Evolutionary conservation across 129 eudicot species (phyloP).

Genomic region (Smallanthus sonchifolius): DNA sequence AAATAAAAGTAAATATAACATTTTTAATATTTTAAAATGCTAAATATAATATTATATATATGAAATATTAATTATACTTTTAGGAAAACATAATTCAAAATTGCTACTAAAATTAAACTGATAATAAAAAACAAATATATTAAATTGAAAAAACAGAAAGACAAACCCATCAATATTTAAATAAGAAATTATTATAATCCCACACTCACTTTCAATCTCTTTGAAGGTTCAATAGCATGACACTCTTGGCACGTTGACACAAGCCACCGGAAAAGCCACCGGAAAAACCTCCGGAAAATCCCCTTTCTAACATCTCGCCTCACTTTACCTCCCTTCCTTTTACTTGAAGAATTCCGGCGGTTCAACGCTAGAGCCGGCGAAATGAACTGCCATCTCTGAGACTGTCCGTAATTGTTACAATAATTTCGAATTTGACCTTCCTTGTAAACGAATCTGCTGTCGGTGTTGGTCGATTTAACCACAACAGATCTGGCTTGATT

Average conservation of each 20-base stretch:
- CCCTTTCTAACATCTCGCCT: slow-evolving; percentile 26
- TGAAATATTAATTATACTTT: no score
- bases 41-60: no score
- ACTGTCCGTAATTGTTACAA: slow-evolving; percentile 29
- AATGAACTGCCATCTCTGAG: slow-evolving; percentile 66
- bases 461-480: background rate
- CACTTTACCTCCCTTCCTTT: slow-evolving; percentile 5
- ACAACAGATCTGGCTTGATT: slow-evolving; percentile 23
- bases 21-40: no score
- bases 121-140: no score
- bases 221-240: slow-evolving; percentile 64
- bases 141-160: no score
- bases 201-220: slow-evolving; percentile 30
- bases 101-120: no score
- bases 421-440: slow-evolving; percentile 13
- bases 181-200: slow-evolving; percentile 19
- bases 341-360: slow-evolving; percentile 28
- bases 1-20: no score
- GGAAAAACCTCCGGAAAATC: slow-evolving; percentile 39
- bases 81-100: no score
- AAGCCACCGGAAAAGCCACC: slow-evolving; percentile 46
- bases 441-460: slow-evolving; percentile 8
- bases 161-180: slow-evolving; percentile 14
- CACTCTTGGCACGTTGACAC: slow-evolving; percentile 57
- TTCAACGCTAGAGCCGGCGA: slow-evolving; percentile 47